Percentiles rank a stretch among this genome's conserved stretches.
These are phyloP conservation scores for Daldinia sp. DNA, from an alignment of 2,329 filamentous ascomycete genomes.

Conservation along the genomic window DNA sequence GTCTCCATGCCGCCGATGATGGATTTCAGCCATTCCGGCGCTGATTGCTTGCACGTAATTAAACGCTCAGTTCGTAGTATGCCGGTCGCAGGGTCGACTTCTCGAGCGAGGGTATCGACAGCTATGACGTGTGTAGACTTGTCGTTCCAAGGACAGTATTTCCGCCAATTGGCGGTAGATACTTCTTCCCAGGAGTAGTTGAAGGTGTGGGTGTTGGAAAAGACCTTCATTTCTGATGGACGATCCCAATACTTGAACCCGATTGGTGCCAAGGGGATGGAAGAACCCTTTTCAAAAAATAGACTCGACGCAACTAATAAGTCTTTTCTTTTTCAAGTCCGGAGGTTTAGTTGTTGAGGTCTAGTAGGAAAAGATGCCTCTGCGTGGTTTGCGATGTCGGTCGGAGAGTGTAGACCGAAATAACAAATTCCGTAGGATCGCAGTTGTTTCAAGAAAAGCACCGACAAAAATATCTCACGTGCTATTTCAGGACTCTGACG, in stretches of 20 bases:
- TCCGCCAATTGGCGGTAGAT: constrained; percentile 96
- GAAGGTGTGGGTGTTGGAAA: constrained; percentile 89
- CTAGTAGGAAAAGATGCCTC: constrained; percentile 22
- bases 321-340: constrained; percentile 16
- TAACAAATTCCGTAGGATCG: constrained; percentile 17
- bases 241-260: constrained; percentile 10
- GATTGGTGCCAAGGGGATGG: constrained; percentile 1
- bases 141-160: constrained; percentile 99
- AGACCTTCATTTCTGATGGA: constrained; percentile 83
- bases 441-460: constrained; percentile 17
- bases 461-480: constrained; percentile 28
- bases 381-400: constrained; percentile 29
- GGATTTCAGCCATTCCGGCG: constrained; percentile 83
- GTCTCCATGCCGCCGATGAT: constrained; percentile 84
- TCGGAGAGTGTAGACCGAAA: constrained; percentile 44
- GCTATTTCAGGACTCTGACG: background rate
- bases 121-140: constrained; percentile 97
- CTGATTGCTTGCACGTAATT: constrained; percentile 71
- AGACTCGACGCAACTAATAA: constrained; percentile 5
- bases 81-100: constrained; percentile 67
- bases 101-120: constrained; percentile 89
- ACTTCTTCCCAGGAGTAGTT: constrained; percentile 99
- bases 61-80: constrained; percentile 72
- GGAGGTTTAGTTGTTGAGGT: constrained; percentile 13
- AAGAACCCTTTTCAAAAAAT: background rate